These are phyloP conservation scores for Mycosphaerelloides madeirae DNA, from an alignment of 2,329 filamentous ascomycete genomes.

Conservation along the genomic window DNA sequence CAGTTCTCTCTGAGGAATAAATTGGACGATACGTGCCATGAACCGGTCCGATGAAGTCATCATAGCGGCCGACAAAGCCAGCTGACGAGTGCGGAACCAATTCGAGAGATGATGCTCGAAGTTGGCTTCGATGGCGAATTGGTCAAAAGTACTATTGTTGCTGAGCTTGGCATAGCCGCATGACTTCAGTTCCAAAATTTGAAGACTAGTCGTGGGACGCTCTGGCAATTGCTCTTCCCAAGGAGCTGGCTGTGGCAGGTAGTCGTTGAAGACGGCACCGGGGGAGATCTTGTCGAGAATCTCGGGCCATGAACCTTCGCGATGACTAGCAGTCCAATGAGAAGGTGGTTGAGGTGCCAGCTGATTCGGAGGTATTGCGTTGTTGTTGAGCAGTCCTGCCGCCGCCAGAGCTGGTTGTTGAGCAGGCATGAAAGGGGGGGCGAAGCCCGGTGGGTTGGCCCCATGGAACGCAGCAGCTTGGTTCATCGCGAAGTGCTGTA, in stretches of 20 bases:
- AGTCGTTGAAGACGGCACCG: conserved; percentile 40
- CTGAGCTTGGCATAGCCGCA: conserved; percentile 56
- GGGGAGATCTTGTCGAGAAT: conserved; percentile 50
- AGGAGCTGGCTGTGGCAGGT: conserved; percentile 33
- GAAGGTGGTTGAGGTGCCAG: conserved; percentile 20
- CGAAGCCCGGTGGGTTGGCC: too few species aligned
- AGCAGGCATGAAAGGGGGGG: not conserved
- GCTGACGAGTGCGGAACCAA: conserved; percentile 31
- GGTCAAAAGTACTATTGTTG: conserved; percentile 29
- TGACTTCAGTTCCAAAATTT: conserved; percentile 51
- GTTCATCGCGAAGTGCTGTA: too few species aligned
- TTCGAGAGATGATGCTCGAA: conserved; percentile 13
- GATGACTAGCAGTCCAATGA: conserved; percentile 34
- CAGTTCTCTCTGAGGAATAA: conserved; percentile 32
- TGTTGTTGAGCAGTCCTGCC: not conserved
- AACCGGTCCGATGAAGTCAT: conserved; percentile 33
- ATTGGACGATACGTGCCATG: conserved; percentile 39
- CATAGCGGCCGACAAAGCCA: conserved; percentile 34
- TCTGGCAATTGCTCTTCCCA: conserved; percentile 22
- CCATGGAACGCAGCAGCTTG: too few species aligned
- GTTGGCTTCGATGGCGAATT: conserved; percentile 30
- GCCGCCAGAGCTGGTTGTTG: not conserved
- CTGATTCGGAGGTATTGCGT: conserved; percentile 2
- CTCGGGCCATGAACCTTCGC: conserved; percentile 47
- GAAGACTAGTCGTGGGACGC: conserved; percentile 32